These are phyloP conservation scores for Claviceps paspali DNA, from an alignment of 2,329 filamentous ascomycete species.

Conservation along the genomic window DNA sequence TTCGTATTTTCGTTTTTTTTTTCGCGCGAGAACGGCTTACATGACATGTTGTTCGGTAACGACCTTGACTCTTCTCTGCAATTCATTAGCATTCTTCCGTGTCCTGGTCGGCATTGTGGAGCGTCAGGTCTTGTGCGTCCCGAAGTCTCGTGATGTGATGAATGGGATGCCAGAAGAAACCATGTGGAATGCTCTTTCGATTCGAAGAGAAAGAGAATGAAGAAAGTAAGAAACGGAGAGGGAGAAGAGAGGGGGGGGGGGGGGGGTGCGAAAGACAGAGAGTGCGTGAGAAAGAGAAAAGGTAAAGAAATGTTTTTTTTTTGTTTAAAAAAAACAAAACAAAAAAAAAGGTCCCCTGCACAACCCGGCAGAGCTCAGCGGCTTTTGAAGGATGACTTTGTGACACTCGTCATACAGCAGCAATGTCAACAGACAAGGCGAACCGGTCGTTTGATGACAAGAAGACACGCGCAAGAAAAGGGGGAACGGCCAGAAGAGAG, in stretches of 20 bases:
- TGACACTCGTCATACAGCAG: slow-evolving; percentile 2
- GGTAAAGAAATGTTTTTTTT: background rate
- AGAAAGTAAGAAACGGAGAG: background rate
- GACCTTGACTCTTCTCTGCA: slow-evolving; percentile 81
- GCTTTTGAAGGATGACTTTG: background rate
- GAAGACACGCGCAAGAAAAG: background rate
- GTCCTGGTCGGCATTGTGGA: slow-evolving; percentile 5
- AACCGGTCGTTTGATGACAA: background rate
- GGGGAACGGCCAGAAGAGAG: background rate
- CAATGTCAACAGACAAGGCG: background rate
- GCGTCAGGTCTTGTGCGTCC: slow-evolving; percentile 4
- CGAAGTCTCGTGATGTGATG: slow-evolving; percentile 1
- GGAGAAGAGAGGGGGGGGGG: background rate
- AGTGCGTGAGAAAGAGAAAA: no score
- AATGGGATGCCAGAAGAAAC: background rate
- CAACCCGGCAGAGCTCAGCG: no score
- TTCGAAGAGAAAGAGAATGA: no score
- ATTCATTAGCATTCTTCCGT: slow-evolving; percentile 13
- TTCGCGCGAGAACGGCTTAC: slow-evolving; percentile 36
- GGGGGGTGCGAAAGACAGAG: no score
- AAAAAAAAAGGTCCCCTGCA: background rate
- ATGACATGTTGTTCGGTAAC: slow-evolving; percentile 82
- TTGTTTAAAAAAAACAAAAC: no score
- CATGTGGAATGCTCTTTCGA: background rate
- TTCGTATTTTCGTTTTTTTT: no score